Evolutionary conservation across 441 rosid species (phyloP), one percentile per base, ranked within the genome.

Genomic region (Melastoma candidum): DNA sequence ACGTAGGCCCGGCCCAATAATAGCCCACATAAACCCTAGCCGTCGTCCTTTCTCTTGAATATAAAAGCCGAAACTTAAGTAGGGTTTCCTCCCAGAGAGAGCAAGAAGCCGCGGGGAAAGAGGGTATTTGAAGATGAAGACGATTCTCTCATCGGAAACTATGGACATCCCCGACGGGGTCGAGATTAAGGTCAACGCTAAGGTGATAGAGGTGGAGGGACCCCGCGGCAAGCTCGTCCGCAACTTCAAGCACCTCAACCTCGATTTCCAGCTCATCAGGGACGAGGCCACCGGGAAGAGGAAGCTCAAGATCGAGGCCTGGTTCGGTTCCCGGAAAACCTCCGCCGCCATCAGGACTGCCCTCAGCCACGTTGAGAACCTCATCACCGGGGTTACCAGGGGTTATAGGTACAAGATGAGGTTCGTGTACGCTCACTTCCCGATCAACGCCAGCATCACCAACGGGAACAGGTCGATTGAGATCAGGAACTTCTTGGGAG

Each of bases 401-500:
- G 74, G 74, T 0, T 85, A 80, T 65, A 76, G 78, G 1, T 85
- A 85, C 77, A 85, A 74, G 74, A 85, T 85, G 90, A 68, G 90
- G 41, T 85, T 85, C 53, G 95, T 85, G 51, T 83, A 85, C 44
- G 95, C 89, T 56, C 95, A 87, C 61, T 87, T 87, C 11, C 90
- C 87, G 0, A 83, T 81, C 70, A 82, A 81, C 58, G 88, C 88
- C 3, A 78, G 85, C 27, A 85, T 85, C 66, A 63, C 67, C 8
- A 66, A 62, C 26, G 5, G 46, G 32, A 71, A 43, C 70, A 75
- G 57, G 39, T 58, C 84, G 36, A 85, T 85, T 12, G 95, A 85
- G 84, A 85, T 85, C 75, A 79, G 95, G 29, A 85, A 85, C 71
- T 85, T 85, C 58, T 82, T 85, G 3, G 90, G 95, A 51, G 92